Base-by-base conservation (phyloP, 2,329 filamentous ascomycete genomes). In the Chrysoporthe austroafricana region DNA sequence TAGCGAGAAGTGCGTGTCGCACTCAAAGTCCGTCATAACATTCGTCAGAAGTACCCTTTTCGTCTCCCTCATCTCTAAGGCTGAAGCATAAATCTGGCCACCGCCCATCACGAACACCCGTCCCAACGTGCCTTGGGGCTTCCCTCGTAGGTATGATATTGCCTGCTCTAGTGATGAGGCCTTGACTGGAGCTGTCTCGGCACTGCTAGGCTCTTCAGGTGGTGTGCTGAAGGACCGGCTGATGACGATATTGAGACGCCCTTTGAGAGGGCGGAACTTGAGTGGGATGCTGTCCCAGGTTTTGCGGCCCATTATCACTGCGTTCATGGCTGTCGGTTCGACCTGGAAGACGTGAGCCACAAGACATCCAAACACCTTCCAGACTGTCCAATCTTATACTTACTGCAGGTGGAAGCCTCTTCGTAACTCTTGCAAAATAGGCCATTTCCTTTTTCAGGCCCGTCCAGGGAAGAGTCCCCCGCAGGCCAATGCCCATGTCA, bases 301-400 rank as follows among this genome's bases (percentile, higher is more conserved):
- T 80, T 96, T 97, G 75, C 96, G 91, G 69, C 96, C 96, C 96
- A 99, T 99, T 73, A 99, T 91, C 63, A 98, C 92, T 21, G 92
- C 91, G 78, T 94, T 95, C 72, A 81, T 67, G 54, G 80, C 73
- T 0, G 76, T 71, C 8, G 78, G 67, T 2, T 79, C 73, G 4
- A 74, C 69, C 79, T 80, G 61, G 9, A 8, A 59, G 32, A 59
- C 39, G 44, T 68, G 26, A 63, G 64, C 32, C 61, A 54, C 14
- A 42, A 13, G 21, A 16, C 21, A 21, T 54, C 32, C 21, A n/a
- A 39, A 16, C 26, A 1, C 7, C 1, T 43, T 34, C 44, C 7
- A 42, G 21, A 65, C 16, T 46, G 42, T 59, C 26, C 7, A 14
- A 32, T 3, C 11, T 50, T 8, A 4, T 44, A 42, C 46, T 59